Evolutionary conservation across 2,329 filamentous ascomycete genomes (phyloP), one percentile per base, ranked within the genome.

Genomic region (Cytospora mali): DNA sequence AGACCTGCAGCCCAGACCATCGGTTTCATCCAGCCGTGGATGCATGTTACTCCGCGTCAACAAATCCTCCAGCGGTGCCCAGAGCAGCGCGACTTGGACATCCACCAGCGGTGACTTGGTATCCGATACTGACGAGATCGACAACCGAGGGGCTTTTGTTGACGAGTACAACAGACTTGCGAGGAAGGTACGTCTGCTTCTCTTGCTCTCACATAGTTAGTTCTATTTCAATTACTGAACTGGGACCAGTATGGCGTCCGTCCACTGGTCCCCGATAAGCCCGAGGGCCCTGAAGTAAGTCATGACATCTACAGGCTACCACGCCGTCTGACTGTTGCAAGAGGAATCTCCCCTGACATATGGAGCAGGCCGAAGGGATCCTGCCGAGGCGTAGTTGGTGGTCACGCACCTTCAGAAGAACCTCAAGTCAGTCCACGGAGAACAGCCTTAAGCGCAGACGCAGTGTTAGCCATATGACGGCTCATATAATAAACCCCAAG

Each of bases 81-180:
- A 35, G 58, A 81, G 76, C 66, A 86, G 81, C 69, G 80, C 78
- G 49, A 86, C 83, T 3, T 88, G 85, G 85, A 81, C 82, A 0
- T 82, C 83, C 21, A 83, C 81, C 49, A 84, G 80, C 61, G 81
- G 80, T 46, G 83, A 83, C 33, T 68, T 77, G 21, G 69, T 80
- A 33, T 79, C 77, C 23, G 82, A 85, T 58, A 74, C 74, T 4
- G 83, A 84, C 48, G 80, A 81, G 31, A 71, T 80, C 18, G 79
- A 81, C 39, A 78, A 82, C 58, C 77, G 84, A 31, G 71, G 74
- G 1, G 69, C 73, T 3, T 85, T 84, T 69, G 71, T 88, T 6
- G 69, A 80, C 9, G 83, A 87, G 67, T 89, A 88, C 71, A 89
- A 89, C 70, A 76, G 79, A 5, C 71, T 88, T 6, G 86, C 87